These are phyloP conservation scores for Leersia perrieri DNA, from an alignment of 176 grass and related monocot species.

Conservation along the genomic window DNA sequence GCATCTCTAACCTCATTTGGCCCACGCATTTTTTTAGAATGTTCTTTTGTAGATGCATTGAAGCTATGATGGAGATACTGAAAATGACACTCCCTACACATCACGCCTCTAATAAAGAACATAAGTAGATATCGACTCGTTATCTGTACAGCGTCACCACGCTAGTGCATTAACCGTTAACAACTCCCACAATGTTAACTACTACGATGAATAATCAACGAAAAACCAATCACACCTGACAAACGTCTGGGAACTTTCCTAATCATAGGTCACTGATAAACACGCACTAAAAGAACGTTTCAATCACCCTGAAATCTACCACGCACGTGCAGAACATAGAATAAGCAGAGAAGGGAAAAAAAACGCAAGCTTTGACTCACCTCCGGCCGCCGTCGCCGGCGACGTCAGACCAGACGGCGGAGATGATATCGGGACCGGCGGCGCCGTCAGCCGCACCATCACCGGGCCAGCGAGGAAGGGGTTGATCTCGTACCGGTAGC, in stretches of 20 bases:
- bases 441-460: conserved; percentile 1
- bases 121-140: too few relatives aligned
- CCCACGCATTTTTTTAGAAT: neutral
- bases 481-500: conserved; percentile 38
- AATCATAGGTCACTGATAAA: neutral
- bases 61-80: neutral
- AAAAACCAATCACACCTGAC: neutral
- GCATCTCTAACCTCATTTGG: neutral
- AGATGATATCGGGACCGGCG: neutral
- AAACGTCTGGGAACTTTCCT: neutral
- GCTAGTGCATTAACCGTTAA: too few relatives aligned
- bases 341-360: too few relatives aligned
- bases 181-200: too few relatives aligned
- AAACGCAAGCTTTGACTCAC: conserved; percentile 11
- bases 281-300: neutral
- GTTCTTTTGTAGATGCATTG: neutral
- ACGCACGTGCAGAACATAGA: neutral
- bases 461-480: conserved; percentile 27
- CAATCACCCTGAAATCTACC: neutral
- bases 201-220: neutral
- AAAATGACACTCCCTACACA: too few relatives aligned
- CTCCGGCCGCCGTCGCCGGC: neutral
- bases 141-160: too few relatives aligned
- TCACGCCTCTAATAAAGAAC: too few relatives aligned
- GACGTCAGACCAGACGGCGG: neutral